Base-by-base conservation (phyloP, 768 basidiomycete species). In the Suillus hirtellus region DNA sequence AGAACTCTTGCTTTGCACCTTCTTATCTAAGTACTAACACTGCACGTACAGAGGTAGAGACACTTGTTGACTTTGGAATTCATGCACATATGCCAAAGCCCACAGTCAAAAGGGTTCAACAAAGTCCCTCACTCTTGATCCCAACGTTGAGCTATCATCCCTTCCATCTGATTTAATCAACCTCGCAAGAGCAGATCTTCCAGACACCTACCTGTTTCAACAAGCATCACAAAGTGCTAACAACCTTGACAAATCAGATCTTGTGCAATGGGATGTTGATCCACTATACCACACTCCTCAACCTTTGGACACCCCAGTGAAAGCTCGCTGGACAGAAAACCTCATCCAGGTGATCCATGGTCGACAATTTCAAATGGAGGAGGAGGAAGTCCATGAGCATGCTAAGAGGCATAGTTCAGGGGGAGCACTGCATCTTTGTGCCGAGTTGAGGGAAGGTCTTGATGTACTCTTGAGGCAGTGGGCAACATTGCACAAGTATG, bases 271-370 rank as follows among this genome's bases (percentile, higher is more conserved):
- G 62, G 62, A 63, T 34, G 0, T 14, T 40, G n/a, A 44, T 58
- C 62, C 62, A 17, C 62, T 58, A 15, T 63, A 63, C 55, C 19
- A 47, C 7, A 14, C 58, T 46, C 62, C 62, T n/a, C 31, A 17
- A 38, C 56, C 43, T 34, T 44, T 44, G 0, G n/a, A 44, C 1
- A 44, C 44, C 10, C 44, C 44, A 44, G 44, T n/a, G n/a, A n/a
- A 44, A n/a, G 44, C n/a, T 44, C n/a, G 10, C 10, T 46, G 15
- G 44, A 63, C 50, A 63, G 14, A 56, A 56, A 47, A 24, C 46
- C 46, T 47, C 14, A 21, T 24, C 21, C 46, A 47, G 46, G 46
- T 47, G 21, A 47, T 47, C 21, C 46, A 47, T 24, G 21, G 46
- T 14, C 12, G 21, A 47, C 11, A 2, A 21, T 47, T 14, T 47